Conservation (phyloP, 805 yeast species). For the Lachancea sp. region DNA sequence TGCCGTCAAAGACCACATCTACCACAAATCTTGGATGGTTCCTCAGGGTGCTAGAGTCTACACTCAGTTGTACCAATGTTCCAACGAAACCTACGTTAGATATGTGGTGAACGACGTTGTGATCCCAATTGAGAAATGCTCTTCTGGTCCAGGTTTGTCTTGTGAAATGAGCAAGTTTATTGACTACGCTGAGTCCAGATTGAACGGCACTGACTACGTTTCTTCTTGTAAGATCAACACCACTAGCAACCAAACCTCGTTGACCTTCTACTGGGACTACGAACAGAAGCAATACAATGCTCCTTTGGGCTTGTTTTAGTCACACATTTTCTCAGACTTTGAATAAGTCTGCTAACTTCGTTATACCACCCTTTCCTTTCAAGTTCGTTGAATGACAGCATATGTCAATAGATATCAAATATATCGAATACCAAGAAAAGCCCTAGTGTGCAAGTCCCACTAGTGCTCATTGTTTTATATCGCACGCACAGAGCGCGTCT, state of each 20-base stretch:
- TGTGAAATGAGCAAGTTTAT: constrained; percentile 36
- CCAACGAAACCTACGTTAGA: constrained; percentile 40
- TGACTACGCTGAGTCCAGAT: constrained; percentile 28
- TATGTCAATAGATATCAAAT: too few species aligned
- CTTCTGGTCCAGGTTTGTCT: constrained; percentile 49
- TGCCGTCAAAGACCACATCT: constrained; percentile 40
- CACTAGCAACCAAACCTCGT: constrained; percentile 11
- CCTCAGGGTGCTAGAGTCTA: constrained; percentile 57
- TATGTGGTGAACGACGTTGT: constrained; percentile 49
- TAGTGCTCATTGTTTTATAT: too few species aligned
- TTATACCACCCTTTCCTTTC: too few species aligned
- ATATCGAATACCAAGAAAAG: too few species aligned
- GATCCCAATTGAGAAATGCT: constrained; percentile 43
- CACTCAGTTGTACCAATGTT: constrained; percentile 44
- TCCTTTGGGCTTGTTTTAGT: not conserved
- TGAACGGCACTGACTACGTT: constrained; percentile 28
- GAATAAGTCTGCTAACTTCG: too few species aligned
- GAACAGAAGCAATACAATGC: constrained; percentile 6
- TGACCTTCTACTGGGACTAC: constrained; percentile 13
- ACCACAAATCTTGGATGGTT: constrained; percentile 42
- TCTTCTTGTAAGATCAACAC: constrained; percentile 28
- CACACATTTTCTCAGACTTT: too few species aligned
- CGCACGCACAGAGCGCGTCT: too few species aligned
- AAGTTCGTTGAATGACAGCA: too few species aligned
- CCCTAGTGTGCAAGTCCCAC: too few species aligned